Percentiles rank a stretch among this genome's conserved stretches.
These are phyloP conservation scores for Raffaelea arxii DNA, from an alignment of 2,329 filamentous ascomycete genomes.

Conservation along the genomic window DNA sequence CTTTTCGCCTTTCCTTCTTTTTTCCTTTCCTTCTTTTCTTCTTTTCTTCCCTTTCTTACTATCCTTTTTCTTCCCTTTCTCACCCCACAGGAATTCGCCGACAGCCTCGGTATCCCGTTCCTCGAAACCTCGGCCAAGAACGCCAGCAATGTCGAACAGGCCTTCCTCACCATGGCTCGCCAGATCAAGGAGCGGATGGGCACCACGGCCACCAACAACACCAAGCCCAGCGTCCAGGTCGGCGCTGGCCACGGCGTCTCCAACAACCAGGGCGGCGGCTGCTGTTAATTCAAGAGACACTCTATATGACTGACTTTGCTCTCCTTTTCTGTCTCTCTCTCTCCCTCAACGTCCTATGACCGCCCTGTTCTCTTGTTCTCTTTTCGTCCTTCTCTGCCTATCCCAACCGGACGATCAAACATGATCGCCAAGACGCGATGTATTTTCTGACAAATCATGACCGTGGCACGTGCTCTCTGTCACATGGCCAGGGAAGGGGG, in stretches of 20 bases:
- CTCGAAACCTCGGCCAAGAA: constrained; percentile 99
- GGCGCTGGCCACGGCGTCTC: constrained; percentile 91
- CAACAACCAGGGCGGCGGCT: constrained; percentile 23
- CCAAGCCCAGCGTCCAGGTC: constrained; percentile 96
- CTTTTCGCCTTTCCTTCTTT: not conserved
- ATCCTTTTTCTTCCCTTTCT: not conserved
- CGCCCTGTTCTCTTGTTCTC: not conserved
- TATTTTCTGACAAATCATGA: too few species aligned
- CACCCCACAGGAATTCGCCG: constrained; percentile 75
- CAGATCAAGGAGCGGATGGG: constrained; percentile 99
- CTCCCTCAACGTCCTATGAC: not conserved
- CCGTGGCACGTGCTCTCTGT: too few species aligned
- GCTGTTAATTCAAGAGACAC: constrained; percentile 19
- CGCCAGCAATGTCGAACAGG: constrained; percentile 98
- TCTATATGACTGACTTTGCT: not conserved
- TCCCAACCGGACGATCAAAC: not conserved
- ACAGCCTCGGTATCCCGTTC: constrained; percentile 97
- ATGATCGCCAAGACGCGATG: too few species aligned
- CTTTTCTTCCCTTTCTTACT: not conserved
- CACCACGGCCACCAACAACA: constrained; percentile 89
- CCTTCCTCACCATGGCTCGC: constrained; percentile 98
- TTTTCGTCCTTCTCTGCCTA: not conserved
- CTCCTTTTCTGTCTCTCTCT: not conserved
- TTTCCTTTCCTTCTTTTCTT: too few species aligned
- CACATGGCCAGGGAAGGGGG: too few species aligned